Evolutionary conservation across 352 stramenopile genomes (phyloP), one percentile per base, ranked within the genome.

Genomic region (Globisporangium sylvaticum): DNA sequence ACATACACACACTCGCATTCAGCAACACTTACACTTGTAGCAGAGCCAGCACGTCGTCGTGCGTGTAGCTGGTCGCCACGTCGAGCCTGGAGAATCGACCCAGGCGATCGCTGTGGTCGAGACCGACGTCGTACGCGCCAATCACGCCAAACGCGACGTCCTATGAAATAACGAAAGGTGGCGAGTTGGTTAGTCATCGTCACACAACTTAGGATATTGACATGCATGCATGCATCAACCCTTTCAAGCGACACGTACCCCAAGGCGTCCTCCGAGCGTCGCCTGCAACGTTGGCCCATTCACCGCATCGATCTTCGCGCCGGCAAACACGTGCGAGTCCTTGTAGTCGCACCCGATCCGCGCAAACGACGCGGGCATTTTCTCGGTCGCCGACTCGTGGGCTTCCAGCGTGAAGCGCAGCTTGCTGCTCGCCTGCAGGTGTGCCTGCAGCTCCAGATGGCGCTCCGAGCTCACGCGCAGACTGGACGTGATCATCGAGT

Each of bases 331-430:
- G 24, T 58, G 56, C 1, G 32, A 42, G 39, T 81, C 75, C 56
- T 76, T 81, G 66, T 89, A 90, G 63, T 91, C 81, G 57, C 77
- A 87, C 29, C 85, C 85, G 48, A 93, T 88, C 27, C 79, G 83
- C 27, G 85, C 85, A 67, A 91, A 91, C 24, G 81, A 91, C 31
- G 75, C 75, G 4, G 83, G 81, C 62, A 77, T 75, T 52, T 87
- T 88, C 62, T 90, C 83, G n/a, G 77, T 87, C 20, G 83, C 80
- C 3, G 81, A 85, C 63, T 93, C 85, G 64, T 84, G 83, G 18
- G 83, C 83, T 58, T 93, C 85, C 25, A 93, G 68, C 57, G 85
- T 93, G 67, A 91, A 89, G 24, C 85, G 83, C 48, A 91, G 50
- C 12, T 20, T 65, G 15, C 80, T 37, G 56, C 73, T 91, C 8